Base-by-base conservation (phyloP, 139 green algal species). In the Chlorella sp. region DNA sequence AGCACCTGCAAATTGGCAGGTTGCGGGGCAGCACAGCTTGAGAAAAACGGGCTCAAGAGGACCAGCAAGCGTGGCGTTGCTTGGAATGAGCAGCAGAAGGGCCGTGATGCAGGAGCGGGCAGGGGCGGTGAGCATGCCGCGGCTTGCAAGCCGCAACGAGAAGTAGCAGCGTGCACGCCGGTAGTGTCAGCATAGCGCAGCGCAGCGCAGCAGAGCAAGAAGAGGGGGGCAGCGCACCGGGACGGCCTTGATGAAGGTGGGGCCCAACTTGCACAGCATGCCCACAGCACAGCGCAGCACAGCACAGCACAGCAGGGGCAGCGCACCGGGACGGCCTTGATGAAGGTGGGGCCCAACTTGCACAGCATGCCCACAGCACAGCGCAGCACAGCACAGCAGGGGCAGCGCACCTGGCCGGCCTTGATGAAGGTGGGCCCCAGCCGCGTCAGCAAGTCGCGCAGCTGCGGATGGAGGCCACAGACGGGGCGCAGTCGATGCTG, bases 371-470 rank as follows among this genome's bases (percentile, higher is more conserved):
- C n/a, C 51, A 60, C 51, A 24, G 51, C 51, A 60, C 51, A 60
- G 51, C 51, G 14, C 51, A 26, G 51, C 46, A 11, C 51, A 34
- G 22, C n/a, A n/a, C n/a, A 68, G 60, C 28, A 26, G 14, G 73
- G 44, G 3, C 24, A n/a, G 41, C 79, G 24, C 64, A 76, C 79
- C 89, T 99, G 96, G 2, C 97, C 97, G 7, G 96, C 95, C 91
- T 99, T 99, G 89, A 99, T 98, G 92, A 99, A 99, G 26, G 92
- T 96, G 13, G 97, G 97, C 2, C 97, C 97, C 54, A 99, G 94
- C 3, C 83, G 78, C 9, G 92, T 96, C 70, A 99, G 92, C 64
- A 93, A 92, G 76, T 97, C 91, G 16, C 94, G 91, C 40, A 99
- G 92, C 92, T 99, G 87, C 51, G 14, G 51, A n/a, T n/a, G n/a